Percentiles rank a stretch among this genome's conserved stretches.
These are phyloP conservation scores for Termitomyces sp. DNA, from an alignment of 768 basidiomycete genomes.

Conservation along the genomic window DNA sequence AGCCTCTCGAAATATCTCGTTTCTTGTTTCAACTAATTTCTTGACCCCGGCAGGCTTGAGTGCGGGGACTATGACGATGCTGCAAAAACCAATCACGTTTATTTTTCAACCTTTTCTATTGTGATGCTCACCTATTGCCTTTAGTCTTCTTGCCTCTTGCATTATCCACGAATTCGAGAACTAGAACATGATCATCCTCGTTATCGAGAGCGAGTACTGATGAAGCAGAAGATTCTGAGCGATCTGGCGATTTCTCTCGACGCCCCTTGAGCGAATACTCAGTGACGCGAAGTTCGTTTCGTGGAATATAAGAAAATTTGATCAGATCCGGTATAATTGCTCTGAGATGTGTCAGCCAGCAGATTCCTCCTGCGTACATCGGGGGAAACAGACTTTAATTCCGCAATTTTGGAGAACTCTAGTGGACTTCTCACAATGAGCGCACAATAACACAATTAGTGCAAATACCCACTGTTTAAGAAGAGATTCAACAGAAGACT, in stretches of 20 bases:
- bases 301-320: slow-evolving; percentile 76
- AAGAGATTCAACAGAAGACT: slow-evolving; percentile 75
- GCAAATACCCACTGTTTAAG: slow-evolving; percentile 56
- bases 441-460: background rate
- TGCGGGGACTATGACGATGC: slow-evolving; percentile 22
- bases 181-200: slow-evolving; percentile 33
- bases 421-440: slow-evolving; percentile 50
- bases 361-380: background rate
- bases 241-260: slow-evolving; percentile 37
- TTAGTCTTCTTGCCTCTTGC: slow-evolving; percentile 26
- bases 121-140: slow-evolving; percentile 21
- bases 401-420: slow-evolving; percentile 71
- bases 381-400: slow-evolving; percentile 62
- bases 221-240: slow-evolving; percentile 22
- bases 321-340: slow-evolving; percentile 78
- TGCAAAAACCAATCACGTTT: background rate
- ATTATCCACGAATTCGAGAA: slow-evolving; percentile 38
- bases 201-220: slow-evolving; percentile 16
- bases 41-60: slow-evolving; percentile 55
- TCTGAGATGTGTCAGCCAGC: slow-evolving; percentile 27
- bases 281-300: slow-evolving; percentile 54
- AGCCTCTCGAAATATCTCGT: slow-evolving; percentile 56
- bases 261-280: slow-evolving; percentile 22
- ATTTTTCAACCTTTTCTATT: background rate
- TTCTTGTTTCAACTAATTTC: slow-evolving; percentile 67